A percentile compares a stretch with the other conserved stretches of the same genome.
Conservation (phyloP, 202 grass and related monocot genomes). For the Panicum virgatum region DNA sequence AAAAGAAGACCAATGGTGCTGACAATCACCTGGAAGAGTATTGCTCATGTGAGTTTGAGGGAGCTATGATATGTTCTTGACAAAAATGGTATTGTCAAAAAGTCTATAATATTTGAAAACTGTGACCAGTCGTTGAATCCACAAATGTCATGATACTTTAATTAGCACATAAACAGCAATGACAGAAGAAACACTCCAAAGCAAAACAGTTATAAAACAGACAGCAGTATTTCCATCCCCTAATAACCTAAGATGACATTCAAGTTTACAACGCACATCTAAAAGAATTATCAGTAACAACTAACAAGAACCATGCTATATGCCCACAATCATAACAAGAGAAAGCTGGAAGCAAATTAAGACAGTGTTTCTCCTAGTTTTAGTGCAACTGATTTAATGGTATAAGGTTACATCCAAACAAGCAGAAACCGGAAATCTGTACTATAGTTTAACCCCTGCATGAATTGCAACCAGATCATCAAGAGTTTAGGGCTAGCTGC, state of each 20-base stretch:
- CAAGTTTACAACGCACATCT: neutral
- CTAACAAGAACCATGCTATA: neutral
- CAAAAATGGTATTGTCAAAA: neutral
- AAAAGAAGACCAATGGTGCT: constrained; percentile 87
- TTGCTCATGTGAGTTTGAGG: constrained; percentile 26
- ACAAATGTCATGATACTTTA: neutral
- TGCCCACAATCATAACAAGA: neutral
- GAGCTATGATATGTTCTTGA: constrained; percentile 21
- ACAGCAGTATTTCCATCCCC: neutral
- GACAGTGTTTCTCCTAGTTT: too few relatives aligned
- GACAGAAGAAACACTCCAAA: neutral
- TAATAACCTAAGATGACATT: neutral
- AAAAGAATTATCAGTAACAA: neutral
- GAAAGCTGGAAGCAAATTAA: too few relatives aligned
- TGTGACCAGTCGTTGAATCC: neutral
- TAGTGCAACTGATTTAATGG: neutral
- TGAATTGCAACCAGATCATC: neutral
- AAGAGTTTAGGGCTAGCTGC: constrained; percentile 8
- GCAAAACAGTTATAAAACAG: neutral
- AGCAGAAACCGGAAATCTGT: neutral
- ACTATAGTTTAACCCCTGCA: neutral
- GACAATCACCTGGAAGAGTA: constrained; percentile 60
- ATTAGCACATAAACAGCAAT: constrained; percentile 29
- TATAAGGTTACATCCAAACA: neutral
- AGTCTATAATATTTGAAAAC: neutral